phyloP scores from a whole-genome alignment of 1,284 basidiomycete genomes.

The Ustilago curta region DNA sequence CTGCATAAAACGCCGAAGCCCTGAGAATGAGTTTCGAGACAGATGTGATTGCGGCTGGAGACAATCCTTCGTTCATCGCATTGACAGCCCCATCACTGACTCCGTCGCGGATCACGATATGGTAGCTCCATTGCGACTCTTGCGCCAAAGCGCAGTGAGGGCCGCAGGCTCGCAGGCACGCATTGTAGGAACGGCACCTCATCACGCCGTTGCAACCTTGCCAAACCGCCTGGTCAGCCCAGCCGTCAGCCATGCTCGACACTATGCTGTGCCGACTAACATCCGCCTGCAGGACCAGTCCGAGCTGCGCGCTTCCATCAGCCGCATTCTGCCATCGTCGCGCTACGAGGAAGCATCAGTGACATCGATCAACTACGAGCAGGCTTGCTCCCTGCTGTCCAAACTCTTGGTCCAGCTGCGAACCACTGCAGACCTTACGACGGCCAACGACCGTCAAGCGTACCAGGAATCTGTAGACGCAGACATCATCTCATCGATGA shows the following conservation, averaged over 20 bases:
- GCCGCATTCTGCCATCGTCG: conserved; percentile 26
- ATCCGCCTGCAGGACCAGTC: conserved; percentile 19
- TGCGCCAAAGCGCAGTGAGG: conserved; percentile 9
- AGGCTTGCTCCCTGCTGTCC: conserved; percentile 28
- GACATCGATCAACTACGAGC: conserved; percentile 17
- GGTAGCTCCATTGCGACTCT: neutral
- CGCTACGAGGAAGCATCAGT: conserved; percentile 19
- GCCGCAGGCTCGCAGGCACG: neutral
- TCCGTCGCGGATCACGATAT: neutral
- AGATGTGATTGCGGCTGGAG: neutral
- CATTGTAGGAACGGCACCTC: too few relatives aligned
- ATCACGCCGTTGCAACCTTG: neutral
- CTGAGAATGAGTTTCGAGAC: neutral
- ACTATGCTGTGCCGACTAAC: conserved; percentile 22
- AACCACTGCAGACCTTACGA: conserved; percentile 28
- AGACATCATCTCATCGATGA: conserved; percentile 17
- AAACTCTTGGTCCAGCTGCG: conserved; percentile 46
- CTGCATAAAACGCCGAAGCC: conserved; percentile 16
- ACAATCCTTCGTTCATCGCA: neutral
- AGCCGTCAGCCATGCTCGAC: conserved; percentile 1
- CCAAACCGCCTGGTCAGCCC: neutral
- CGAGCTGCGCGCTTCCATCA: conserved; percentile 29
- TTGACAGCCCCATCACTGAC: too few relatives aligned
- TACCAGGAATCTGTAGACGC: conserved; percentile 35
- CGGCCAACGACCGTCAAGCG: conserved; percentile 20